phyloP scores from a whole-genome alignment of 305 asterid genomes.

The Fraxinus angustifolia region DNA sequence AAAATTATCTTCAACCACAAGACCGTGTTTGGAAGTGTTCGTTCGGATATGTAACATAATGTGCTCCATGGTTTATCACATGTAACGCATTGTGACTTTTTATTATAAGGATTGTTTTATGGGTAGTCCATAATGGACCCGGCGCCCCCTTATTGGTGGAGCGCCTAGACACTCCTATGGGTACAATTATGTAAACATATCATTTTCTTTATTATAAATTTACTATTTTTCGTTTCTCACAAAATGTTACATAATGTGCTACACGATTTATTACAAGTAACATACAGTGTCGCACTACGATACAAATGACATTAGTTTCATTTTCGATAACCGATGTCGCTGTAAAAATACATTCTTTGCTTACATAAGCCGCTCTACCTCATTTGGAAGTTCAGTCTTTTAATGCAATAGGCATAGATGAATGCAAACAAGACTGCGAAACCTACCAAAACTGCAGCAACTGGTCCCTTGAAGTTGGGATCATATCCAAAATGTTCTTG shows the following conservation, averaged over 20 bases:
- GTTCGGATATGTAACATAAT: neutral
- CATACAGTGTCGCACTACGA: neutral
- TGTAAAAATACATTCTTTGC: neutral
- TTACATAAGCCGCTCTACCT: slow-evolving; percentile 35
- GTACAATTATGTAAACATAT: too few relatives aligned
- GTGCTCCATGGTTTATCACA: too few relatives aligned
- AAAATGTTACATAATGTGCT: neutral
- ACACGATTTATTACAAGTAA: neutral
- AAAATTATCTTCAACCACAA: neutral
- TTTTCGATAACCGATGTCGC: neutral
- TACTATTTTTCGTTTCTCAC: neutral
- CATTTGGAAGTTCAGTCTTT: slow-evolving; percentile 70
- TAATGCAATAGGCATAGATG: slow-evolving; percentile 73
- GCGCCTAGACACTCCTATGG: too few relatives aligned
- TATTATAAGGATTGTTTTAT: too few relatives aligned
- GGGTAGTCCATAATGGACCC: too few relatives aligned
- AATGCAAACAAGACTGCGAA: slow-evolving; percentile 72
- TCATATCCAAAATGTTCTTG: slow-evolving; percentile 62
- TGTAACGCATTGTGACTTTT: neutral
- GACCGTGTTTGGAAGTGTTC: neutral
- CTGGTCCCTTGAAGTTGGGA: slow-evolving; percentile 65
- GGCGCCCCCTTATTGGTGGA: too few relatives aligned
- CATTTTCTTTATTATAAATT: too few relatives aligned
- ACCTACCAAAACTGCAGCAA: slow-evolving; percentile 66
- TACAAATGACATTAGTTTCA: neutral